Percentiles rank a stretch among this genome's conserved stretches.
phyloP scores from a whole-genome alignment of 768 basidiomycete species.

The Naganishia kalamii region DNA sequence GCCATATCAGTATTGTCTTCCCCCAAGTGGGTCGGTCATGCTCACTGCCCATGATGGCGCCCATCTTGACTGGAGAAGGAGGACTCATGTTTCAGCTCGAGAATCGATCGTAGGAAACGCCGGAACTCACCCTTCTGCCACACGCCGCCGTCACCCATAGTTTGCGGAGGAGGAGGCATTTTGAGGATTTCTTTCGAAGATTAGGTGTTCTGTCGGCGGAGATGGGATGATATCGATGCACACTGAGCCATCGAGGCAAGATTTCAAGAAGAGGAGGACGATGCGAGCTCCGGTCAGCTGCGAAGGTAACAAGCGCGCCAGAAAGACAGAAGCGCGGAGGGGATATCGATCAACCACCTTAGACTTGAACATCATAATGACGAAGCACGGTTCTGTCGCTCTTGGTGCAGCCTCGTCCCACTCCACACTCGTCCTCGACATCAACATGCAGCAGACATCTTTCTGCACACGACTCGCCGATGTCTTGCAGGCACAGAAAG shows the following conservation, averaged over 20 bases:
- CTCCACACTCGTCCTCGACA: neutral
- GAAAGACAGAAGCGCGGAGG: neutral
- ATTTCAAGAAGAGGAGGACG: neutral
- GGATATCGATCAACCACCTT: neutral
- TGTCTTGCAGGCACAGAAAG: conserved; percentile 10
- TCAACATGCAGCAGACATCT: neutral
- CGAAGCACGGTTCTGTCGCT: too few species aligned
- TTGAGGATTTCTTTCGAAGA: conserved; percentile 5
- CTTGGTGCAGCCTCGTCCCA: too few species aligned
- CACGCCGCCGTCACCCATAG: conserved; percentile 37
- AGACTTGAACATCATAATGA: too few species aligned
- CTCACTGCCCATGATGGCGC: conserved; percentile 45
- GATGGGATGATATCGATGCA: neutral
- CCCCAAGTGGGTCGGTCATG: neutral
- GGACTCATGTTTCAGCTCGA: neutral
- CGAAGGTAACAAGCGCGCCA: neutral
- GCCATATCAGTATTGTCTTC: neutral
- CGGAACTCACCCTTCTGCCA: conserved; percentile 42
- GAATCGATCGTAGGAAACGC: neutral
- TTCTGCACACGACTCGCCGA: conserved; percentile 12
- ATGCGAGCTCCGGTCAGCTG: neutral
- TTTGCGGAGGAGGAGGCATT: conserved; percentile 45
- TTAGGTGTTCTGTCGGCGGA: neutral
- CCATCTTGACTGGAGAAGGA: conserved; percentile 41
- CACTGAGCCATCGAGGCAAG: neutral